A percentile compares a stretch with the other conserved stretches of the same genome.
Evolutionary conservation across 106 monocot species (phyloP).

Genomic region (Vanilla planifolia): DNA sequence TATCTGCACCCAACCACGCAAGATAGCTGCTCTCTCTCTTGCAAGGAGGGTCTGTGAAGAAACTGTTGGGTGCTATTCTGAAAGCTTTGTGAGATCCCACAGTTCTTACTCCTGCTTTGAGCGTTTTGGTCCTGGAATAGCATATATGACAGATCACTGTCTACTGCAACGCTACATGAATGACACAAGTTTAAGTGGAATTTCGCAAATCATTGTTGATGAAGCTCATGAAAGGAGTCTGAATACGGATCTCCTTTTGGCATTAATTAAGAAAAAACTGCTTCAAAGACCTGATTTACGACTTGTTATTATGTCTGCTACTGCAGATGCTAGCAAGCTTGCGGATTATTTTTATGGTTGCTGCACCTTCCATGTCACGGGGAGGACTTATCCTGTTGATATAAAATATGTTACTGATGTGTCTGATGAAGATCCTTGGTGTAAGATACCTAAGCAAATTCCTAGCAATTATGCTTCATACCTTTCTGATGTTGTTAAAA

Average conservation of each 20-base stretch:
- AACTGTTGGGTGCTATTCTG: conserved; percentile 60
- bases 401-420: conserved; percentile 78
- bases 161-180: conserved; percentile 79
- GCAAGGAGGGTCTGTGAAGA: conserved; percentile 77
- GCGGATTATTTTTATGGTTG: conserved; percentile 78
- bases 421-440: conserved; percentile 21
- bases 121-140: conserved; percentile 35
- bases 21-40: conserved; percentile 74
- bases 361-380: conserved; percentile 50
- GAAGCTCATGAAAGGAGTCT: conserved; percentile 99
- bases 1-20: conserved; percentile 93
- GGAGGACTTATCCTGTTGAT: conserved; percentile 87
- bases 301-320: conserved; percentile 95
- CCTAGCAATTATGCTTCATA: conserved; percentile 36
- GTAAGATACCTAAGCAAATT: conserved; percentile 11
- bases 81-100: conserved; percentile 39
- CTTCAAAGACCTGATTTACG: conserved; percentile 59
- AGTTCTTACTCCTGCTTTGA: conserved; percentile 41
- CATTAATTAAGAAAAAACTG: conserved; percentile 69
- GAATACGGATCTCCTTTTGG: conserved; percentile 83
- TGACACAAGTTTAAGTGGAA: conserved; percentile 34
- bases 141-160: conserved; percentile 85
- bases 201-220: conserved; percentile 80
- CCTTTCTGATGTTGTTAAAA: conserved; percentile 70
- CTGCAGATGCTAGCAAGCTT: conserved; percentile 76